A percentile compares a stretch with the other conserved stretches of the same genome.
These are phyloP conservation scores for Xanthoconium purpureum DNA, from an alignment of 768 basidiomycete species.

Conservation along the genomic window DNA sequence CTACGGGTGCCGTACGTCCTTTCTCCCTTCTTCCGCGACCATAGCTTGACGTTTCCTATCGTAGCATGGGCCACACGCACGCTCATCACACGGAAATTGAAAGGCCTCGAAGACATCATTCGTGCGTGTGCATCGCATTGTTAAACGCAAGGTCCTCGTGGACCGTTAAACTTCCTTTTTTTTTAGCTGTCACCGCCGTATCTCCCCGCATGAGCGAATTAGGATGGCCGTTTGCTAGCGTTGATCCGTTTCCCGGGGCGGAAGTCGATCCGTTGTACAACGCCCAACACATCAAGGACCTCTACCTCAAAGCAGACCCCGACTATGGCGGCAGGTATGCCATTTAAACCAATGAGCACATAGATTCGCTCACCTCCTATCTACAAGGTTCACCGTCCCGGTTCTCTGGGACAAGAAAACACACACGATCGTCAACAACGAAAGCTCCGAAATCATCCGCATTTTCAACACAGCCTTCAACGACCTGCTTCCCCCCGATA, in stretches of 20 bases:
- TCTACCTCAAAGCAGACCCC: slow-evolving; percentile 77
- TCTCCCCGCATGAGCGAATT: slow-evolving; percentile 80
- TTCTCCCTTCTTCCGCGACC: too few relatives aligned
- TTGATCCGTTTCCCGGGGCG: slow-evolving; percentile 65
- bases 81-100: slow-evolving; percentile 84
- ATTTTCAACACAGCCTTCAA: slow-evolving; percentile 89
- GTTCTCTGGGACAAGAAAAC: slow-evolving; percentile 90
- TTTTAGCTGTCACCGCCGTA: slow-evolving; percentile 70
- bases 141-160: neutral
- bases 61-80: slow-evolving; percentile 92
- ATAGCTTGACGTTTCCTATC: neutral
- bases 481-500: slow-evolving; percentile 60
- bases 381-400: slow-evolving; percentile 75
- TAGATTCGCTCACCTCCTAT: neutral
- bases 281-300: slow-evolving; percentile 71
- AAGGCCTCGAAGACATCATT: slow-evolving; percentile 84
- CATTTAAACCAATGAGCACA: neutral
- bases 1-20: slow-evolving; percentile 70
- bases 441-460: slow-evolving; percentile 92
- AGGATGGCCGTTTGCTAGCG: slow-evolving; percentile 86
- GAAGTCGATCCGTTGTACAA: slow-evolving; percentile 73
- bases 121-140: slow-evolving; percentile 44
- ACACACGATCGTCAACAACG: slow-evolving; percentile 91
- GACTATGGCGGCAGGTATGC: slow-evolving; percentile 66
- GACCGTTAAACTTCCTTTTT: neutral